Evolutionary conservation across 2,329 filamentous ascomycete genomes (phyloP), one percentile per base, ranked within the genome.

Genomic region (Chaetomium olivaceum): DNA sequence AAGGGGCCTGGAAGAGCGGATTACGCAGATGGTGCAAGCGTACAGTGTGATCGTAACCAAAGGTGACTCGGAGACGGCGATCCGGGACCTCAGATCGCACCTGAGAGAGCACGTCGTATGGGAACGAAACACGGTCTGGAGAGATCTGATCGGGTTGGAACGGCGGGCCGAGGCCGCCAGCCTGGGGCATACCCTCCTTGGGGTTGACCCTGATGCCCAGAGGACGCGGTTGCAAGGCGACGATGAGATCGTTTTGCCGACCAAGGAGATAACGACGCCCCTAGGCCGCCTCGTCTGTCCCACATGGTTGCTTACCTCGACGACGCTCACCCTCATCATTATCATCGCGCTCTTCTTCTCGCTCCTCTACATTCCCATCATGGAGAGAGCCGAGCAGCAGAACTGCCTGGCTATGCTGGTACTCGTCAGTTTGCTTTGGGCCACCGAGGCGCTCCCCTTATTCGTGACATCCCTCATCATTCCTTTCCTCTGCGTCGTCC

Each of bases 51-150:
- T 97, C 21, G 90, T 96, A 62, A 96, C 93, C 0, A 87, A 89
- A 51, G 93, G 93, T 33, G 92, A 99, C 73, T 79, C 90, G 3
- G 82, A 85, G 6, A 80, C 90, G 14, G 93, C 95, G 4, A 91
- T 89, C 73, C 89, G 91, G 71, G 95, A 98, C 75, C 82, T 99
- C 64, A 87, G 95, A 62, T 87, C 97, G 33, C 93, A 99, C 74
- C 84, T 99, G 29, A 85, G 95, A 64, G 96, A 99, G 78, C 95
- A 99, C 77, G 93, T 99, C 23, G 94, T 98, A 0, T 99, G 95
- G 96, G 96, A 99, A 77, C 87, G 95, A 64, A 99, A 99, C 75
- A 99, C 95, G 0, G 95, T 99, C 21, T 99, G 95, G 95, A 85
- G 96, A 79, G 95, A 99, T 73, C 95, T 99, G 87, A 99, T 99